Percentiles rank a stretch among this genome's conserved stretches.
Evolutionary conservation across 306 rosid genomes (phyloP).

Genomic region (Ceratonia siliqua): DNA sequence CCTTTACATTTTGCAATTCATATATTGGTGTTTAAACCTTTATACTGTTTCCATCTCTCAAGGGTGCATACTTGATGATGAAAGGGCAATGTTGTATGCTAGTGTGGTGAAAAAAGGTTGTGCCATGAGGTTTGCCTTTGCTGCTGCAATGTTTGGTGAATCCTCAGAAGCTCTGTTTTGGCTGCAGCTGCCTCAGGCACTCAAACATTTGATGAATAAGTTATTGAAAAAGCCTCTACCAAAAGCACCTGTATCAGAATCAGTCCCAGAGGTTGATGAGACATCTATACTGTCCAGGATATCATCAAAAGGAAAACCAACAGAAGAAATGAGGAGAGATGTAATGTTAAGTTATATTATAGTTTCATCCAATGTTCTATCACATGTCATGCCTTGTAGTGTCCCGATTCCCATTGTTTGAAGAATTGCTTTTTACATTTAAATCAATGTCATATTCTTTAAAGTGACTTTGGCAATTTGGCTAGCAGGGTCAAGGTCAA

Average conservation of each 20-base stretch:
- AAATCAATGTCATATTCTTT: constrained; percentile 25
- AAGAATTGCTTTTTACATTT: constrained; percentile 13
- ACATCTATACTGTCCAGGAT: constrained; percentile 66
- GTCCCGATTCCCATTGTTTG: constrained; percentile 29
- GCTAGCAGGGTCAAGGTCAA: constrained; percentile 71
- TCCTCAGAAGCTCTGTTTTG: constrained; percentile 89
- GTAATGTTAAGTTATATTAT: constrained; percentile 49
- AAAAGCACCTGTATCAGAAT: constrained; percentile 38
- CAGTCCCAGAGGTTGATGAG: constrained; percentile 66
- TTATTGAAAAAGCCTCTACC: constrained; percentile 58
- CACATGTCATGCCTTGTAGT: constrained; percentile 4
- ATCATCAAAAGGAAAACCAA: constrained; percentile 70
- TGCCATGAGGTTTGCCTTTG: constrained; percentile 80
- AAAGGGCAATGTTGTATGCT: constrained; percentile 84
- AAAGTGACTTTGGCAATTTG: constrained; percentile 32
- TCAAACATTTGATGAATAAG: constrained; percentile 74
- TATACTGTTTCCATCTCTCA: constrained; percentile 35
- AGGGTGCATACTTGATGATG: constrained; percentile 94
- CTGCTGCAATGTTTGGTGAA: constrained; percentile 94
- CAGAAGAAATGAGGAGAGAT: constrained; percentile 59
- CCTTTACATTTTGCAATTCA: constrained; percentile 20
- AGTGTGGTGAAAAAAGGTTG: constrained; percentile 79
- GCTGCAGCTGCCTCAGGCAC: constrained; percentile 85
- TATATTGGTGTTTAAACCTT: constrained; percentile 30
- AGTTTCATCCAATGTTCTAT: constrained; percentile 20